Conservation (phyloP, 768 basidiomycete genomes). For the Tylopilus subfusipes region DNA sequence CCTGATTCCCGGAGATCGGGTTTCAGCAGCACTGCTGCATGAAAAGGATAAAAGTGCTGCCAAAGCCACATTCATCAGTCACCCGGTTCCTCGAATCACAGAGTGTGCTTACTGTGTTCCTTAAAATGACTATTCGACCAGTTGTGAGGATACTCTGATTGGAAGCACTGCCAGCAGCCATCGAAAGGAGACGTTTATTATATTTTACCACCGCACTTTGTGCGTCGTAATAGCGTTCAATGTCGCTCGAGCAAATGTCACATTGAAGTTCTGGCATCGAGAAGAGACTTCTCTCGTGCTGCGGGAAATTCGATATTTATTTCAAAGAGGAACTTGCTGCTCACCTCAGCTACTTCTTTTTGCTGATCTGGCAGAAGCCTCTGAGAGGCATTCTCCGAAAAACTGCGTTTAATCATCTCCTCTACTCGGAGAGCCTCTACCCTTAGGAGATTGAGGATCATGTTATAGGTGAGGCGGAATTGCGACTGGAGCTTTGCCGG, state of each 20-base stretch:
- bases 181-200: slow-evolving; percentile 60
- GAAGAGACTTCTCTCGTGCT: slow-evolving; percentile 73
- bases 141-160: slow-evolving; percentile 63
- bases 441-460: slow-evolving; percentile 95
- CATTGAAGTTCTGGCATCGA: slow-evolving; percentile 65
- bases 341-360: slow-evolving; percentile 77
- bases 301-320: slow-evolving; percentile 6
- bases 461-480: slow-evolving; percentile 97
- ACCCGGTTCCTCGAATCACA: background rate
- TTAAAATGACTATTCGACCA: slow-evolving; percentile 81
- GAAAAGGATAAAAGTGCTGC: slow-evolving; percentile 74
- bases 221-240: slow-evolving; percentile 73
- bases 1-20: slow-evolving; percentile 51
- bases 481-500: slow-evolving; percentile 93
- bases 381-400: slow-evolving; percentile 97
- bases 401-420: slow-evolving; percentile 99
- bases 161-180: slow-evolving; percentile 57
- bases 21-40: slow-evolving; percentile 69
- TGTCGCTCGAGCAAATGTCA: slow-evolving; percentile 64
- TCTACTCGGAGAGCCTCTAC: slow-evolving; percentile 96
- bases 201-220: slow-evolving; percentile 56
- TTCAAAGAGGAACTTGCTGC: slow-evolving; percentile 18
- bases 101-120: slow-evolving; percentile 64
- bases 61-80: background rate
- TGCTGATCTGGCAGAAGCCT: slow-evolving; percentile 90